Base-by-base conservation (phyloP, 2,329 filamentous ascomycete genomes). In the Shiraia bambusicola region DNA sequence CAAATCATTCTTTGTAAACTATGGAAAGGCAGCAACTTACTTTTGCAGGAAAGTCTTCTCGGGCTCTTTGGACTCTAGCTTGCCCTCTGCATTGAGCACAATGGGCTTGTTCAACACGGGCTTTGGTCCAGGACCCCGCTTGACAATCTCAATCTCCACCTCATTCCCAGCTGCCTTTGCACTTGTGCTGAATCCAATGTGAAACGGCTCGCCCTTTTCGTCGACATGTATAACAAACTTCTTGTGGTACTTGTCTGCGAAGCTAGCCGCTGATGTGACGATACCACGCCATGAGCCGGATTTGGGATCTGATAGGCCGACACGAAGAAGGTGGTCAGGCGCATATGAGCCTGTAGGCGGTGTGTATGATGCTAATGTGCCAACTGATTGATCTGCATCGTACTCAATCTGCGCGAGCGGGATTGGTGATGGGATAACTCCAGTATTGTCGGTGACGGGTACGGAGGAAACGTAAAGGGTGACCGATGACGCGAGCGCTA, bases 401-500 rank as follows among this genome's bases (percentile, higher is more conserved):
- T 70, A 73, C 44, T 71, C 62, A 52, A 76, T 67, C 41, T 71
- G 67, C 34, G 72, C 71, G 41, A 74, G 66, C 22, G 66, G 63
- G 29, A 66, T 59, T 14, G 72, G 64, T 24, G 67, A 67, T 39
- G 65, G 54, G 28, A 64, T 51, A 26, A 61, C 47, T 37, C 60
- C 54, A 17, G 52, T 94, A 64, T 90, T 85, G 66, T 85, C 87
- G 50, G 91, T 94, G 66, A 86, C 88, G 50, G 90, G 83, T 54
- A 98, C 80, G 28, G 93, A 91, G 74, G 96, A 92, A 72, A 65
- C 54, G 45, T 66, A 68, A 31, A 68, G 51, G 9, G 65, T 67
- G 13, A 68, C 56, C 12, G 63, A 58, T n/a, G 65, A 67, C 26
- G 70, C 63, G 54, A 67, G 46, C 38, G 71, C 65, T 39, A 68